Evolutionary conservation across 148 eudicot species (phyloP).

Genomic region (Rhododendron molle): DNA sequence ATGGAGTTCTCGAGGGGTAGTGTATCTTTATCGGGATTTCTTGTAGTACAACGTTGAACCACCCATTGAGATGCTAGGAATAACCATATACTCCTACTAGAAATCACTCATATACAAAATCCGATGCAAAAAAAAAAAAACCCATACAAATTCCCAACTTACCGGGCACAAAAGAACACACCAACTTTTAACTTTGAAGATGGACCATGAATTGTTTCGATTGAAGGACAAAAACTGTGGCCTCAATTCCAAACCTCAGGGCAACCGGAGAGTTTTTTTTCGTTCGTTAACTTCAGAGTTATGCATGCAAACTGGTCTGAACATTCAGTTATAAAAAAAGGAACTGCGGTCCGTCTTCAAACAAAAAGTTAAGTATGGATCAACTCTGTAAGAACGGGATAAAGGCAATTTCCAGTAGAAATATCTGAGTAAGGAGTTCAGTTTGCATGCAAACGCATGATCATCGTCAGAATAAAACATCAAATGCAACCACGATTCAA

Average conservation of each 20-base stretch:
- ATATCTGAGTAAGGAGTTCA: neutral
- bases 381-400: neutral
- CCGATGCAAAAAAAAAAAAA: neutral
- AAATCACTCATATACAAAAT: neutral
- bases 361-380: neutral
- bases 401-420: neutral
- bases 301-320: too few relatives aligned
- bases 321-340: too few relatives aligned
- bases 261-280: too few relatives aligned
- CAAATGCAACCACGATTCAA: neutral
- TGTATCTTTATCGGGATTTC: neutral
- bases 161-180: neutral
- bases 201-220: neutral
- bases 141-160: neutral
- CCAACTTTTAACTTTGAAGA: neutral
- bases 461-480: neutral
- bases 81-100: too few relatives aligned
- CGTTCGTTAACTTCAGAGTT: neutral
- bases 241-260: neutral
- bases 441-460: neutral
- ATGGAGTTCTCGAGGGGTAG: neutral
- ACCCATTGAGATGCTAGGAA: neutral
- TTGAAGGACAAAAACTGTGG: neutral
- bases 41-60: neutral
- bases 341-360: too few relatives aligned